These are phyloP conservation scores for Brettanomyces nanus DNA, from an alignment of 805 yeast species.

Conservation along the genomic window DNA sequence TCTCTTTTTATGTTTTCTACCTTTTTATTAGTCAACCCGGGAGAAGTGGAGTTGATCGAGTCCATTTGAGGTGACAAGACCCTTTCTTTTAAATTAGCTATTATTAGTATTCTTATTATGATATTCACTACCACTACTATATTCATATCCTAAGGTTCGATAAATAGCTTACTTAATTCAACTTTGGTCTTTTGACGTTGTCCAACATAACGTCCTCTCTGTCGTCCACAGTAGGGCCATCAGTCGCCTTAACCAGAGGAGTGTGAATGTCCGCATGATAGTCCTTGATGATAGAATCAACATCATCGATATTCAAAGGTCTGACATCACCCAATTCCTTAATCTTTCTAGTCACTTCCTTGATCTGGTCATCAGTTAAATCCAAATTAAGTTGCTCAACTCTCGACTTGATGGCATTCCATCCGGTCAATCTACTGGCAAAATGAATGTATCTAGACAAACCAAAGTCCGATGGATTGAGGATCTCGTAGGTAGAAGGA, in stretches of 20 bases:
- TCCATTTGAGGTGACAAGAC: no score
- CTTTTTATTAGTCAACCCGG: no score
- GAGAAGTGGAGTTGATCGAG: no score
- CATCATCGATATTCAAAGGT: constrained; percentile 92
- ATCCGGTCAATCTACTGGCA: constrained; percentile 96
- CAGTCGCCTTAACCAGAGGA: constrained; percentile 34
- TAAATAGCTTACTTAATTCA: no score
- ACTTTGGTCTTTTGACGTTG: constrained; percentile 26
- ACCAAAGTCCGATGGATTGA: constrained; percentile 93
- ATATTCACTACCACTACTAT: no score
- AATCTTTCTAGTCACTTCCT: constrained; percentile 90
- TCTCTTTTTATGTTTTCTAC: no score
- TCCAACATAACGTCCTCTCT: constrained; percentile 19
- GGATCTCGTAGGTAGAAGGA: constrained; percentile 97
- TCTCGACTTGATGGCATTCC: constrained; percentile 98
- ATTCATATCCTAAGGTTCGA: no score
- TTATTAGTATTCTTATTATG: no score
- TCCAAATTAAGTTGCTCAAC: constrained; percentile 92
- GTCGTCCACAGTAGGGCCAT: constrained; percentile 25
- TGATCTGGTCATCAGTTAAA: constrained; percentile 86
- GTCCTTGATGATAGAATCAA: constrained; percentile 91
- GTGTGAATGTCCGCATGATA: constrained; percentile 72
- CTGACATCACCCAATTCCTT: constrained; percentile 93
- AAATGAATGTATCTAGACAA: constrained; percentile 93
- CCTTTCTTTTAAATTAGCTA: no score